Base-by-base conservation (phyloP, 495 filamentous ascomycete genomes). In the Penicillium ucsense region DNA sequence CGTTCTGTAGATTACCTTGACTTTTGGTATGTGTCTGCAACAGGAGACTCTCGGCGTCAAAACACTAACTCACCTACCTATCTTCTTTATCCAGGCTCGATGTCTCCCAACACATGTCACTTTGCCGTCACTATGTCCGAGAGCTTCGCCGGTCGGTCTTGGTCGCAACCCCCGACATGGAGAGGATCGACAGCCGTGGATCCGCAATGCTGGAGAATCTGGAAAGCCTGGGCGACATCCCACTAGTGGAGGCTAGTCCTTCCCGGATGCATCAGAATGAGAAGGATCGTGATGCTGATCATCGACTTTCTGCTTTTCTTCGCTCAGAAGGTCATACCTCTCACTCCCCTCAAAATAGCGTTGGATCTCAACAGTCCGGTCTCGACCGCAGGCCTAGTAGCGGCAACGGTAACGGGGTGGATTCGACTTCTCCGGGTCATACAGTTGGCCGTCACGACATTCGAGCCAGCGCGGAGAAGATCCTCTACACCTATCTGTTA, bases 21-120 rank as follows among this genome's bases (percentile, higher is more conserved):
- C 64, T 99, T 99, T 66, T 99, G 94, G 92, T 98, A 72, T 28
- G 73, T 41, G 35, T 20, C 20, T 20, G 20, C 20, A 20, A 20
- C 20, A 20, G 1, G 20, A 20, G 20, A 20, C 20, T 2, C 20
- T 20, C 20, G 20, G 2, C 20, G 20, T 20, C 20, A 20, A 20
- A 20, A 20, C 20, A 20, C 20, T 20, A 2, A 20, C 20, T 20
- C 20, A 20, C 20, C 20, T 20, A 20, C 20, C 2, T 20, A 2
- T 20, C 41, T 51, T 33, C 31, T 43, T 2, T 36, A 8, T 2
- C 10, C 53, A 98, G 91, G 92, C 89, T 99, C 56, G 92, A 99
- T 81, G 91, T 99, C 37, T 88, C 92, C 7, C 92, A 99, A 61
- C 92, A 99, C 65, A 95, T 96, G 84, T 92, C 89, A 10, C 79